Conservation (phyloP, 176 grass and related monocot genomes). For the Aegilops tauschii region DNA sequence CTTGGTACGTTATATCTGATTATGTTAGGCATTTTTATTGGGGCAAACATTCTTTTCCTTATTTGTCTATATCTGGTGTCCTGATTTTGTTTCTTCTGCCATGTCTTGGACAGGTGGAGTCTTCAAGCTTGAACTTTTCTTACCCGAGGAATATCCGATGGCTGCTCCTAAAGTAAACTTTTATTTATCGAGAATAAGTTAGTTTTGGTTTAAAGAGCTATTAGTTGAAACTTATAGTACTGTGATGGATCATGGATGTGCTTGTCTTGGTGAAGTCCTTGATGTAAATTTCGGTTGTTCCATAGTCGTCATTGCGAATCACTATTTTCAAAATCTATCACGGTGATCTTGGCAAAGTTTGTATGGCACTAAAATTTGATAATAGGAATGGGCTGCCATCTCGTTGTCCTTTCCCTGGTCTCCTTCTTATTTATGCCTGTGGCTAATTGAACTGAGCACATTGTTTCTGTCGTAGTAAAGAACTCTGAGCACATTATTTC, state of each 20-base stretch:
- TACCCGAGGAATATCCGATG: constrained; percentile 98
- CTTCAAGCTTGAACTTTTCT: constrained; percentile 95
- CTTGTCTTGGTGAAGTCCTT: neutral
- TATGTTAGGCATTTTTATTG: neutral
- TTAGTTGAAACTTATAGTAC: constrained; percentile 7
- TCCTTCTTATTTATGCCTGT: neutral
- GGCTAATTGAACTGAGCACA: neutral
- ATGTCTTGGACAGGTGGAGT: constrained; percentile 59
- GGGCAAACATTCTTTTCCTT: neutral
- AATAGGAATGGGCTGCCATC: neutral
- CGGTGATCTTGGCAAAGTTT: neutral
- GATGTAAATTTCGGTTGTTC: neutral
- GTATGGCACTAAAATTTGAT: neutral
- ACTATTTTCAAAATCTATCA: neutral
- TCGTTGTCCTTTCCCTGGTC: neutral
- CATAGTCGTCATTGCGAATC: neutral
- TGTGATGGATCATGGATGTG: neutral
- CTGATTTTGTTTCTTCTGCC: constrained; percentile 16
- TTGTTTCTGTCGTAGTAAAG: neutral
- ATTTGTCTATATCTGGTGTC: neutral
- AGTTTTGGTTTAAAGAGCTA: neutral
- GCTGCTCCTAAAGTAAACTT: constrained; percentile 78
- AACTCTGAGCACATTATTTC: neutral
- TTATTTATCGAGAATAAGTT: neutral
- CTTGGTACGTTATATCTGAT: neutral